phyloP scores from a whole-genome alignment of 768 basidiomycete species.

The Strobilomyces echinocephalus region DNA sequence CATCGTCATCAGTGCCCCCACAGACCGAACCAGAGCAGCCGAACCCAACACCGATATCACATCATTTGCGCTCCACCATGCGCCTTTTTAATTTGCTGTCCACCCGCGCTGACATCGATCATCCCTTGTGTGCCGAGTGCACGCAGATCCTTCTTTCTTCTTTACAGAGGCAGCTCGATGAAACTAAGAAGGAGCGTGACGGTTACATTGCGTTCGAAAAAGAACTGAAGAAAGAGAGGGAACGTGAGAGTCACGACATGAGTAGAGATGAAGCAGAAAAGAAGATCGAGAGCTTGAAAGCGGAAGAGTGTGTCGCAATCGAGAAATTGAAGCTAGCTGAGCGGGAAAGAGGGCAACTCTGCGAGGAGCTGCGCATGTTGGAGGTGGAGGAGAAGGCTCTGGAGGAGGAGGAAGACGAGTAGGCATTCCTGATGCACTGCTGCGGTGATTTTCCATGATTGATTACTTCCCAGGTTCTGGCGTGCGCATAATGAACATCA shows the following conservation, averaged over 20 bases:
- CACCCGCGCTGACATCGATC: constrained; percentile 75
- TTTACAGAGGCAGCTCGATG: constrained; percentile 78
- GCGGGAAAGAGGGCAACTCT: constrained; percentile 69
- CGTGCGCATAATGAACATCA: constrained; percentile 69
- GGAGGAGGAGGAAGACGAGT: constrained; percentile 84
- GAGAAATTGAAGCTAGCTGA: constrained; percentile 76
- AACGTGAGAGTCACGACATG: constrained; percentile 59
- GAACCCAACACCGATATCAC: constrained; percentile 70
- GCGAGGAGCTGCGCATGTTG: constrained; percentile 62
- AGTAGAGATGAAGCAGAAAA: constrained; percentile 62
- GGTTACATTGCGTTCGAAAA: constrained; percentile 92
- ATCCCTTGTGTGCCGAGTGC: constrained; percentile 94
- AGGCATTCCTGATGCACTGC: constrained; percentile 29
- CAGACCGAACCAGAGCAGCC: constrained; percentile 49
- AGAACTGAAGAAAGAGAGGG: constrained; percentile 77
- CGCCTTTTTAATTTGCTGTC: constrained; percentile 75
- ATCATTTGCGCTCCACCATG: constrained; percentile 70
- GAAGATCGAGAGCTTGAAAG: constrained; percentile 67
- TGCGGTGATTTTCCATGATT: neutral
- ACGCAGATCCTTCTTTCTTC: constrained; percentile 73
- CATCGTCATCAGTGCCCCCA: constrained; percentile 26
- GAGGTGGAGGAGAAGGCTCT: constrained; percentile 75
- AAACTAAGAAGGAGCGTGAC: constrained; percentile 87
- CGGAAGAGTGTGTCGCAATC: constrained; percentile 63
- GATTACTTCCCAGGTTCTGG: constrained; percentile 63